A percentile compares a stretch with the other conserved stretches of the same genome.
These are phyloP conservation scores for Ogataea methanolica DNA, from an alignment of 805 yeast species.

Conservation along the genomic window DNA sequence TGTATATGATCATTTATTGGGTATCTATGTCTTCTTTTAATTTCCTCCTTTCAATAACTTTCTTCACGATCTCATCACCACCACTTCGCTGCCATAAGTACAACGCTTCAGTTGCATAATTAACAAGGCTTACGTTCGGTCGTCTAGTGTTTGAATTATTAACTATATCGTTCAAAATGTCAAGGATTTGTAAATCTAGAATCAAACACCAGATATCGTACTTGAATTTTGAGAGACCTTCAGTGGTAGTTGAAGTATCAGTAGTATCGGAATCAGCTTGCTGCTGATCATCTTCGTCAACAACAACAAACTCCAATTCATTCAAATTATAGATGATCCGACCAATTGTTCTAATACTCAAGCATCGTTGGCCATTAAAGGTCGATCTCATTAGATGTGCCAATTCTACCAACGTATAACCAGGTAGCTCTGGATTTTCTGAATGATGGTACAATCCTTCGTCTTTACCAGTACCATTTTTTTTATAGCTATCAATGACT, in stretches of 20 bases:
- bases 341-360: constrained; percentile 85
- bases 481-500: constrained; percentile 13
- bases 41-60: constrained; percentile 5
- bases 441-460: constrained; percentile 91
- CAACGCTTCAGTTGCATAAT: constrained; percentile 82
- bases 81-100: constrained; percentile 78
- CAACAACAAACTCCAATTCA: constrained; percentile 13
- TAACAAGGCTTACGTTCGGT: constrained; percentile 59
- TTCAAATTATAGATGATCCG: constrained; percentile 65
- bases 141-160: constrained; percentile 49
- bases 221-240: constrained; percentile 40
- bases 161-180: constrained; percentile 61
- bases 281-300: constrained; percentile 28
- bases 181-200: constrained; percentile 56
- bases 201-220: constrained; percentile 67
- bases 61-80: constrained; percentile 30
- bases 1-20: background rate
- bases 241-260: background rate
- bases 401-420: constrained; percentile 82
- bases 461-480: constrained; percentile 2
- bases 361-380: constrained; percentile 78
- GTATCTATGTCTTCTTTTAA: background rate
- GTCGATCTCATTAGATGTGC: constrained; percentile 75
- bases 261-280: constrained; percentile 28
- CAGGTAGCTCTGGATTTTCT: constrained; percentile 83